Evolutionary conservation across 352 stramenopile genomes (phyloP).

Genomic region (Phytophthora crassamura): DNA sequence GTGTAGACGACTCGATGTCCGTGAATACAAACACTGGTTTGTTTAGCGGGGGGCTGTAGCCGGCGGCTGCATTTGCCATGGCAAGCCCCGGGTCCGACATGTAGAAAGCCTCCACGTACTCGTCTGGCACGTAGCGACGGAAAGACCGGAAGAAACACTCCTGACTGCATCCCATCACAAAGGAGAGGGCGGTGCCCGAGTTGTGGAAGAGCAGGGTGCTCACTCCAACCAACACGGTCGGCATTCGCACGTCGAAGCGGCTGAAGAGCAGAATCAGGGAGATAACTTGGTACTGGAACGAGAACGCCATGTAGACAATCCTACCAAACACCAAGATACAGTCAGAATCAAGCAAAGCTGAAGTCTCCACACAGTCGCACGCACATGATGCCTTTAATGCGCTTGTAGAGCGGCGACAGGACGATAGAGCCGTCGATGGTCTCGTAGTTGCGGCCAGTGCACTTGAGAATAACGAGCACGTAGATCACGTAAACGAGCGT

Average conservation of each 20-base stretch:
- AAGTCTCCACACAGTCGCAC: slow-evolving; percentile 1
- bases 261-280: slow-evolving; percentile 53
- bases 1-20: slow-evolving; percentile 67
- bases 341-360: not conserved
- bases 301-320: slow-evolving; percentile 55
- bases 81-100: slow-evolving; percentile 46
- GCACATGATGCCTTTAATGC: slow-evolving; percentile 70
- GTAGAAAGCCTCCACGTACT: slow-evolving; percentile 56
- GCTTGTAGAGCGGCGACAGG: slow-evolving; percentile 60
- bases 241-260: slow-evolving; percentile 39
- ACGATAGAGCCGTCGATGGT: slow-evolving; percentile 50
- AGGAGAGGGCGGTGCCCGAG: slow-evolving; percentile 45
- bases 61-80: slow-evolving; percentile 33
- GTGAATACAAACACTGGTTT: slow-evolving; percentile 76
- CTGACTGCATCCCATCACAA: slow-evolving; percentile 58
- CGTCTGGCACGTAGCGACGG: slow-evolving; percentile 46
- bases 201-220: slow-evolving; percentile 58
- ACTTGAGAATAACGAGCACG: slow-evolving; percentile 52
- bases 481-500: slow-evolving; percentile 49
- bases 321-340: slow-evolving; percentile 14
- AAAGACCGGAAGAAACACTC: slow-evolving; percentile 53
- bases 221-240: slow-evolving; percentile 40
- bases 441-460: slow-evolving; percentile 58
- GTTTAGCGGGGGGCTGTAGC: slow-evolving; percentile 35
- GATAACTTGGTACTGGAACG: slow-evolving; percentile 56